Evolutionary conservation across 2,329 filamentous ascomycete species (phyloP).

Genomic region (Periconia macrospinosa): DNA sequence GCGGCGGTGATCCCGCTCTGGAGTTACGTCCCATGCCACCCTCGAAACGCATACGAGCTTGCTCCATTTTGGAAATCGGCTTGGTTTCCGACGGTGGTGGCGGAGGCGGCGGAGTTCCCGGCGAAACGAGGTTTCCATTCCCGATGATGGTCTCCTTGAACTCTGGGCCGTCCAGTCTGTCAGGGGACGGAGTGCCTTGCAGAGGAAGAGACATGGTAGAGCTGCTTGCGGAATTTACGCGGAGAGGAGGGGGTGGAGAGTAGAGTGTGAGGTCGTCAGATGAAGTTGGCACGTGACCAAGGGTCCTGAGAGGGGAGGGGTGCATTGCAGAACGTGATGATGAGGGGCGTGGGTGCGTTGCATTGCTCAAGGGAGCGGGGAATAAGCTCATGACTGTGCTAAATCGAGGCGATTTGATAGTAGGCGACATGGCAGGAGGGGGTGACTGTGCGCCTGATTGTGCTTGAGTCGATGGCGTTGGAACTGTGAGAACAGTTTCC

Average conservation of each 20-base stretch:
- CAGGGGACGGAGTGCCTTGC: constrained; percentile 12
- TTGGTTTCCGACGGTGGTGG: background rate
- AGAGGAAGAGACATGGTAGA: constrained; percentile 27
- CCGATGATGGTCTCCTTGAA: constrained; percentile 16
- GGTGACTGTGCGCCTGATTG: background rate
- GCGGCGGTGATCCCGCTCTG: constrained; percentile 3
- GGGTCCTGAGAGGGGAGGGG: background rate
- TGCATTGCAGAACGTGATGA: constrained; percentile 7
- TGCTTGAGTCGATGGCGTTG: constrained; percentile 1
- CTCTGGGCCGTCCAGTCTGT: constrained; percentile 15
- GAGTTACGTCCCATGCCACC: background rate
- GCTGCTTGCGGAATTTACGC: constrained; percentile 16
- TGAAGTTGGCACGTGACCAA: background rate
- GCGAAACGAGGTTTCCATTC: background rate
- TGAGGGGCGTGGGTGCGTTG: background rate
- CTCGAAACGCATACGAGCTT: constrained; percentile 18
- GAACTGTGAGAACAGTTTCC: constrained; percentile 4
- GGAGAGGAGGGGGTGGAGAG: constrained; percentile 6
- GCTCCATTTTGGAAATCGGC: constrained; percentile 3
- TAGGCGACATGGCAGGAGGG: background rate
- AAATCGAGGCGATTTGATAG: background rate
- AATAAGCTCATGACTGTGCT: background rate
- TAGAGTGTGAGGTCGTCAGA: background rate
- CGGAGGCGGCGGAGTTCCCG: background rate
- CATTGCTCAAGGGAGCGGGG: background rate